Evolutionary conservation across 768 basidiomycete genomes (phyloP), one percentile per base, ranked within the genome.

Genomic region (Dioszegia hungarica): DNA sequence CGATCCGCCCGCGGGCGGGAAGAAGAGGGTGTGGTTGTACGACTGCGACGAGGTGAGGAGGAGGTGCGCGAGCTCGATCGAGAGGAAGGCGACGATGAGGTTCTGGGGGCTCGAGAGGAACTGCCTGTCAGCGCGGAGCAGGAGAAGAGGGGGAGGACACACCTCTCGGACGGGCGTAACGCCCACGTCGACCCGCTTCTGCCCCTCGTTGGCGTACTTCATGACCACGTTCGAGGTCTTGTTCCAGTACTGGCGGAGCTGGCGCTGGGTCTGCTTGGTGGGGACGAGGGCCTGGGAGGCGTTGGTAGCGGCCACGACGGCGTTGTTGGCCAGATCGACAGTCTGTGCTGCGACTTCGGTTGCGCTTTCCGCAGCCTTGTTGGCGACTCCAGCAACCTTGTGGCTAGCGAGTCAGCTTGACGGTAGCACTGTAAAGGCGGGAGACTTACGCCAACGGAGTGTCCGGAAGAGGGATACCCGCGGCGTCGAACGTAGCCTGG

Each of bases 1-100:
- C 5, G 59, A 49, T 24, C 62, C 62, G 19, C 38, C 43, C 6
- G 56, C n/a, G 25, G 70, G 65, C 1, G 66, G 67, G 61, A 67
- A 72, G 50, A 60, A 67, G 51, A 67, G 47, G n/a, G 69, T 68
- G 59, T 70, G 68, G 41, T 68, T 55, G 51, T 70, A 67, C 33
- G 55, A 72, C 44, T 73, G 74, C 12, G 67, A 34, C 28, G 73
- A 60, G 53, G 64, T 60, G 19, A 46, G 19, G 17, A 75, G 55
- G 43, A 75, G 69, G 52, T 65, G 60, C 2, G 64, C 12, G 19
- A 73, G 46, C 53, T 73, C 74, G 51, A 67, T 15, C 1, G 62
- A 45, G 28, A 71, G 51, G 31, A 71, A 53, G 10, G 65, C 48
- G 14, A 44, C 27, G 38, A 75, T 44, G n/a, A 73, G 36, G 33